Base-by-base conservation (phyloP, 257 asterid genomes). In the Jasminum sambac region DNA sequence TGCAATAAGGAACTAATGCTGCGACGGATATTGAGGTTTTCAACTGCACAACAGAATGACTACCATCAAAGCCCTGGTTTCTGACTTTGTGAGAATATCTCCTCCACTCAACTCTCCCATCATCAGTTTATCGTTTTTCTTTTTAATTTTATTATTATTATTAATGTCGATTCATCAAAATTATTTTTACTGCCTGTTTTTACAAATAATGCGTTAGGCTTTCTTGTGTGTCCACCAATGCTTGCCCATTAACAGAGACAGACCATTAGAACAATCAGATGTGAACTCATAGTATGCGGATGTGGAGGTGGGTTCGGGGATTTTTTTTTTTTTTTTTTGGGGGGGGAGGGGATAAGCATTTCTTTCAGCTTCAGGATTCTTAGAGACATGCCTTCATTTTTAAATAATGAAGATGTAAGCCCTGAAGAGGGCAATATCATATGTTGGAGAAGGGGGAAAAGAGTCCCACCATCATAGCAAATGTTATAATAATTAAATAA, bases 41-140 rank as follows among this genome's bases (percentile, higher is more conserved):
- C 50, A 61, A 24, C 60, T 70, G 21, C 1, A 55, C 23, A 46
- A 50, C 42, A n/a, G 19, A 38, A 61, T 39, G 50, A 52, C 21
- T 26, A 74, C n/a, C 63, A 67, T 55, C 69, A 57, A 52, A 63
- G 17, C 23, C 68, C 63, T 66, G 75, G 34, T 64, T 64, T 67
- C 71, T 57, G 37, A 48, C 42, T 48, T 62, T 48, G 63, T 50
- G 61, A 11, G 37, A 26, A 23, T n/a, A 46, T 0, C 63, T 36
- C 55, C 58, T 62, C 63, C 16, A 40, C n/a, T 36, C 58, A 16
- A 25, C 63, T 39, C 26, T 64, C 57, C 36, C 39, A 44, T 63
- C 30, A 8, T 8, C 25, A 59, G 43, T 36, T 19, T 67, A 10
- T n/a, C 16, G 40, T 39, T 55, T 41, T 48, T 58, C n/a, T n/a